These are phyloP conservation scores for Verticillium alfalfae DNA, from an alignment of 2,329 filamentous ascomycete species.

Conservation along the genomic window DNA sequence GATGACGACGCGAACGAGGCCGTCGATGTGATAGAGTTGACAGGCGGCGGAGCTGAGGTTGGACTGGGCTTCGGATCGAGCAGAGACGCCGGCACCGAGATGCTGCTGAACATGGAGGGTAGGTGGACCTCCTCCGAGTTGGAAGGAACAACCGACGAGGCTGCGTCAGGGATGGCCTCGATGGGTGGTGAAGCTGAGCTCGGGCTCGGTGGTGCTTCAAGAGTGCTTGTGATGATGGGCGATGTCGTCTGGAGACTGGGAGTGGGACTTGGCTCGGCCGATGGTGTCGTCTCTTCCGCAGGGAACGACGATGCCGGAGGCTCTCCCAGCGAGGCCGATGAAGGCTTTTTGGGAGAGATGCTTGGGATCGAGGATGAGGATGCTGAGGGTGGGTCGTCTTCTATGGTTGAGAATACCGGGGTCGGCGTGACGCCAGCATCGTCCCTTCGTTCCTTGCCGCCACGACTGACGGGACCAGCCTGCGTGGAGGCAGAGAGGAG, in stretches of 20 bases:
- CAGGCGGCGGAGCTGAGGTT: not conserved
- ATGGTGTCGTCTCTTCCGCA: not conserved
- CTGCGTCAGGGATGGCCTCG: not conserved
- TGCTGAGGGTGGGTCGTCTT: not conserved
- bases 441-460: slow-evolving; percentile 1
- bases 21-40: not conserved
- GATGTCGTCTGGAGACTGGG: not conserved
- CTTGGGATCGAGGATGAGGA: not conserved
- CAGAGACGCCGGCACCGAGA: slow-evolving; percentile 4
- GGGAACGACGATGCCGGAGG: not conserved
- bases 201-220: not conserved
- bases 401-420: slow-evolving; percentile 10
- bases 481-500: slow-evolving; percentile 10
- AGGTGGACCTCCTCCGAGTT: not conserved
- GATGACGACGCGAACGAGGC: not conserved
- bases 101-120: slow-evolving; percentile 6
- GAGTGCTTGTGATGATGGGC: not conserved
- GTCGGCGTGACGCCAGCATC: slow-evolving; percentile 7
- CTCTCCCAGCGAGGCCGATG: not conserved
- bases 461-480: slow-evolving; percentile 12
- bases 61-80: not conserved
- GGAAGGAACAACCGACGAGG: slow-evolving; percentile 1
- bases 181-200: not conserved
- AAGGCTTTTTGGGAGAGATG: not conserved
- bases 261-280: too few species aligned